Base-by-base conservation (phyloP, 805 yeast genomes). In the Cephaloascus albidus region DNA sequence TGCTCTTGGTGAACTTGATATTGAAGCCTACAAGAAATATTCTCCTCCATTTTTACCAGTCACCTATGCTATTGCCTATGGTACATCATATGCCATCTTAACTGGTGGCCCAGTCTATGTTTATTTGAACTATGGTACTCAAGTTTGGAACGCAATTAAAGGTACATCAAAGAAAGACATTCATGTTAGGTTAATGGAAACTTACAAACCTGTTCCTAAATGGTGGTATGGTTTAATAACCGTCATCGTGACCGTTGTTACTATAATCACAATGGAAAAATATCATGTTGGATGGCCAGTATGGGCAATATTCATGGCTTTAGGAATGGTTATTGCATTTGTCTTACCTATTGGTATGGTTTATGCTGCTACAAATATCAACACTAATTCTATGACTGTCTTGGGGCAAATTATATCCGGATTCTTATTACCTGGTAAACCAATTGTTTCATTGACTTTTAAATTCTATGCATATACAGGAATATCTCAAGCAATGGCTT, bases 31-130 rank as follows among this genome's bases (percentile, higher is more conserved):
- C 55, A 51, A 70, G 45, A 53, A 55, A 4, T 81, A 82, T 58
- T 80, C 86, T 2, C 85, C 86, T 4, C 64, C 81, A 35, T 81
- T 68, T 52, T 62, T 78, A 41, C 64, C 84, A 5, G 68, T 78
- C 14, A 70, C 81, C 3, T 75, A 72, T 50, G 69, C 77, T 23
- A 52, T 82, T n/a, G 64, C 78, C 4, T 78, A 79, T 48, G 84
- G 83, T 39, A 56, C 64, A 52, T 48, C 65, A 62, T 56, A 70
- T 59, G 88, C 85, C 2, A 71, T 85, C 4, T 72, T 80, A 40
- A 63, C 76, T 23, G 76, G 85, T 3, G 73, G 81, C 4, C 60
- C 82, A 39, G 65, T 71, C 15, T 84, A 81, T 52, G 70, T 79
- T 17, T 57, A 57, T 10, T 59, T 79, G 20, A 80, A 74, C 60